Conservation (phyloP, 2,329 filamentous ascomycete species). For the Juglanconis sp. region DNA sequence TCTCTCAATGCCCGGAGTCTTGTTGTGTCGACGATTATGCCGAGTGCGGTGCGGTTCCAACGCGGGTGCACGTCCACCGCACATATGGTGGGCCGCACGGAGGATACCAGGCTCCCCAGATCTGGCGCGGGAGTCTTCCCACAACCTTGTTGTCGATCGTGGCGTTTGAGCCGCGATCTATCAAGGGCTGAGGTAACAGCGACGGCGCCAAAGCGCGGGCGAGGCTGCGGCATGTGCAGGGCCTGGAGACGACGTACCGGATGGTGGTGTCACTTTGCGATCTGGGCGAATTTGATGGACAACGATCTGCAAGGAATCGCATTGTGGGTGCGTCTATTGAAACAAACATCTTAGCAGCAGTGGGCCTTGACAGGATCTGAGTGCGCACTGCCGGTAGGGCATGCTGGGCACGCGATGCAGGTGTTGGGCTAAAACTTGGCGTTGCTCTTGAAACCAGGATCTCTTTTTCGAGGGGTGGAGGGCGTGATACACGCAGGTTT, state of each 20-base stretch:
- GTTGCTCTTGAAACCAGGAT: slow-evolving; percentile 11
- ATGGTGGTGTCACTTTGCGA: not conserved
- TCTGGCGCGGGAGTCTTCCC: slow-evolving; percentile 2
- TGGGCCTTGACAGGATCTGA: slow-evolving; percentile 4
- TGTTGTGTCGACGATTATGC: not conserved
- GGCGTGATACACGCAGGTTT: not conserved
- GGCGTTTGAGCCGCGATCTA: slow-evolving; percentile 14
- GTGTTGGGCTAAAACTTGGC: slow-evolving; percentile 9
- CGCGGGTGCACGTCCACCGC: no score
- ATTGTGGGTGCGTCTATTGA: slow-evolving; percentile 12
- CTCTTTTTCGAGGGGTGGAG: not conserved
- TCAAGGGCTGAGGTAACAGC: slow-evolving; percentile 5
- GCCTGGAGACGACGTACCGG: not conserved
- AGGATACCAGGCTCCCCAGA: not conserved
- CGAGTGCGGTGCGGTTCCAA: not conserved
- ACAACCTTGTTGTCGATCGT: slow-evolving; percentile 10
- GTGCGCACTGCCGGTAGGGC: no score
- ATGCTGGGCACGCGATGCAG: slow-evolving; percentile 1
- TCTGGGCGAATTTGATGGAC: not conserved
- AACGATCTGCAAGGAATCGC: not conserved
- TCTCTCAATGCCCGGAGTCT: no score
- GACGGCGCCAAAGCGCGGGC: not conserved
- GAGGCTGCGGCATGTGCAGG: not conserved
- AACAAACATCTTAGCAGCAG: slow-evolving; percentile 9
- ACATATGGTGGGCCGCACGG: no score